These are phyloP conservation scores for Plantago elongata DNA, from an alignment of 257 asterid species.

Conservation along the genomic window DNA sequence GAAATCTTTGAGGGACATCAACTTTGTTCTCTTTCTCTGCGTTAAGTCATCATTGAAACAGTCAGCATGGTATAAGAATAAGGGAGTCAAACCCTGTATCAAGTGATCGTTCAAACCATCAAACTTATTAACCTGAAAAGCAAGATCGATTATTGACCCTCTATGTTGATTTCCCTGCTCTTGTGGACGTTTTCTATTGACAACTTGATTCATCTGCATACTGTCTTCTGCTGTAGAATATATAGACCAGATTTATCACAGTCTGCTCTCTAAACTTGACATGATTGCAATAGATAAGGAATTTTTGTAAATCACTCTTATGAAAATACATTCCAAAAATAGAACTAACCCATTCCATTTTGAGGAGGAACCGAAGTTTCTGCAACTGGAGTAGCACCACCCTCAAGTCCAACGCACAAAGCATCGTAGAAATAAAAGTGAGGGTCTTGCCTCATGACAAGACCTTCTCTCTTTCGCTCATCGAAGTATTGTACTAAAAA, in stretches of 20 bases:
- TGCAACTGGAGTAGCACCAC: slow-evolving; percentile 13
- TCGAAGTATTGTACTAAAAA: slow-evolving; percentile 54
- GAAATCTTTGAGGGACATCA: slow-evolving; percentile 45
- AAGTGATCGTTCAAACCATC: not conserved
- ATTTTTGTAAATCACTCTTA: not conserved
- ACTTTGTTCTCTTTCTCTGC: slow-evolving; percentile 69
- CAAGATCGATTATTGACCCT: slow-evolving; percentile 28
- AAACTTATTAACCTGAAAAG: slow-evolving; percentile 43
- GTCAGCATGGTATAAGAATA: not conserved
- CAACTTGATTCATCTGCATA: slow-evolving; percentile 16
- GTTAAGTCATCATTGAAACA: slow-evolving; percentile 20
- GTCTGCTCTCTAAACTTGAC: not conserved
- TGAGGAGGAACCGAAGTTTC: slow-evolving; percentile 18
- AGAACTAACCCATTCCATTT: slow-evolving; percentile 14
- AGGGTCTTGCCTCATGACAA: slow-evolving; percentile 46
- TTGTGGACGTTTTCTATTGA: slow-evolving; percentile 8
- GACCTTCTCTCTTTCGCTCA: slow-evolving; percentile 48
- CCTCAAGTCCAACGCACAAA: slow-evolving; percentile 43
- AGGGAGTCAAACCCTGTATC: not conserved
- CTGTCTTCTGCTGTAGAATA: slow-evolving; percentile 15
- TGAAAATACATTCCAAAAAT: slow-evolving; percentile 4
- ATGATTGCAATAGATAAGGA: not conserved
- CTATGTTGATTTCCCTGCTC: slow-evolving; percentile 21
- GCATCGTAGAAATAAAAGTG: slow-evolving; percentile 45
- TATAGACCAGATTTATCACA: not conserved